These are phyloP conservation scores for Trichoderma gracile DNA, from an alignment of 2,329 filamentous ascomycete genomes.

Conservation along the genomic window DNA sequence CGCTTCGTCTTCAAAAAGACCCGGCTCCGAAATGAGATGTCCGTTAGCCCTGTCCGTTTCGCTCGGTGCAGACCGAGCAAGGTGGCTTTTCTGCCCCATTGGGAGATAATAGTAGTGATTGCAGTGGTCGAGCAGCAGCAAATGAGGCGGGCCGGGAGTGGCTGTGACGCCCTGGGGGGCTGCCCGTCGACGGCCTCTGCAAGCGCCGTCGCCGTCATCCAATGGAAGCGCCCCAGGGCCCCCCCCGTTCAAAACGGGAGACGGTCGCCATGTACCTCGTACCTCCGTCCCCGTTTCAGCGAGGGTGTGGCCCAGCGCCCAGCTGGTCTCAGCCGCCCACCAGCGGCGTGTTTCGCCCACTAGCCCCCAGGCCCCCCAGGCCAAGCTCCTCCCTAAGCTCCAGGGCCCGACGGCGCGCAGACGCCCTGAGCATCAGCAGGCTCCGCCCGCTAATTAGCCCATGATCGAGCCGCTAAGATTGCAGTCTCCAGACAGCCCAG, in stretches of 20 bases:
- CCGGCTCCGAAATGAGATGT: slow-evolving; percentile 10
- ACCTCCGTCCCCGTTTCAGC: slow-evolving; percentile 19
- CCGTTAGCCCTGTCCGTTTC: slow-evolving; percentile 2
- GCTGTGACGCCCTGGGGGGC: background rate
- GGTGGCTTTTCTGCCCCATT: slow-evolving; percentile 10
- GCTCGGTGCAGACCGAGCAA: slow-evolving; percentile 19
- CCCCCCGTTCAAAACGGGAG: slow-evolving; percentile 22
- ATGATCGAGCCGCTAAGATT: slow-evolving; percentile 23
- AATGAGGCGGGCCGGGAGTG: background rate
- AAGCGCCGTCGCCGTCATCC: slow-evolving; percentile 14
- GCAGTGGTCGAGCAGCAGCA: background rate
- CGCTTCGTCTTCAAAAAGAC: background rate
- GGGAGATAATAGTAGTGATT: slow-evolving; percentile 18
- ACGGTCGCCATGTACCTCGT: background rate
- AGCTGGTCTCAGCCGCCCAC: slow-evolving; percentile 23
- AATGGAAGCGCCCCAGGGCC: background rate
- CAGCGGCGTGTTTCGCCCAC: slow-evolving; percentile 23
- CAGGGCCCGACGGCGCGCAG: background rate
- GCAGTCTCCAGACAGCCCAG: slow-evolving; percentile 1
- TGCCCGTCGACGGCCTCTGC: background rate
- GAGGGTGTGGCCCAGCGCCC: background rate
- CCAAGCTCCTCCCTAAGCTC: slow-evolving; percentile 8
- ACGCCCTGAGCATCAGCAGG: slow-evolving; percentile 8
- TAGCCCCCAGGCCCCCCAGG: background rate
- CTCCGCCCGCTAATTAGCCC: slow-evolving; percentile 22